A percentile compares a stretch with the other conserved stretches of the same genome.
Evolutionary conservation across 2,329 filamentous ascomycete genomes (phyloP).

Genomic region (Penicillium sp.): DNA sequence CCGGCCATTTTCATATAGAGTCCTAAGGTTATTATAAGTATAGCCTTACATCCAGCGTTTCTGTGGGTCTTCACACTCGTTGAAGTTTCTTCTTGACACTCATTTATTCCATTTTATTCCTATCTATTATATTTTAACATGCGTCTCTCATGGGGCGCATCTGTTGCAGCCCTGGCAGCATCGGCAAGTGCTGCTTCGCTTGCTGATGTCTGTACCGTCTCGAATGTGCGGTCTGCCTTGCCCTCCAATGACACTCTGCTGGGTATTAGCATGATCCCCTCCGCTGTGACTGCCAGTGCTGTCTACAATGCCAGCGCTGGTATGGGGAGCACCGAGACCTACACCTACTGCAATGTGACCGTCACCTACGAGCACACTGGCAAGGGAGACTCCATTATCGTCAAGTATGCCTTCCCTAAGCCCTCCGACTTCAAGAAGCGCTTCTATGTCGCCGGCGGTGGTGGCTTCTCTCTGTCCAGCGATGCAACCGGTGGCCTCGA

Average conservation of each 20-base stretch:
- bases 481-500: slow-evolving; percentile 43
- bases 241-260: slow-evolving; percentile 46
- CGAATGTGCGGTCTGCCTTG: slow-evolving; percentile 45
- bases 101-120: neutral
- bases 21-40: neutral
- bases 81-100: neutral
- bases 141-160: slow-evolving; percentile 20
- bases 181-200: slow-evolving; percentile 39
- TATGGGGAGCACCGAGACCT: slow-evolving; percentile 25
- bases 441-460: slow-evolving; percentile 49
- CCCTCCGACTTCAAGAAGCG: slow-evolving; percentile 45
- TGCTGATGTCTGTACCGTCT: slow-evolving; percentile 45
- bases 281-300: slow-evolving; percentile 42
- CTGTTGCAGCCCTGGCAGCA: slow-evolving; percentile 26
- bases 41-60: neutral
- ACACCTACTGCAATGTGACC: slow-evolving; percentile 45
- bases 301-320: slow-evolving; percentile 39
- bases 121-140: slow-evolving; percentile 20
- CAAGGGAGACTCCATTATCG: slow-evolving; percentile 39
- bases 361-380: slow-evolving; percentile 47
- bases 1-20: neutral
- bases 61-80: neutral
- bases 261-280: slow-evolving; percentile 45
- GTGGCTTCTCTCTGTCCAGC: slow-evolving; percentile 44
- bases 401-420: slow-evolving; percentile 40